Base-by-base conservation (phyloP, 2,329 filamentous ascomycete species). In the Knufia petricola region DNA sequence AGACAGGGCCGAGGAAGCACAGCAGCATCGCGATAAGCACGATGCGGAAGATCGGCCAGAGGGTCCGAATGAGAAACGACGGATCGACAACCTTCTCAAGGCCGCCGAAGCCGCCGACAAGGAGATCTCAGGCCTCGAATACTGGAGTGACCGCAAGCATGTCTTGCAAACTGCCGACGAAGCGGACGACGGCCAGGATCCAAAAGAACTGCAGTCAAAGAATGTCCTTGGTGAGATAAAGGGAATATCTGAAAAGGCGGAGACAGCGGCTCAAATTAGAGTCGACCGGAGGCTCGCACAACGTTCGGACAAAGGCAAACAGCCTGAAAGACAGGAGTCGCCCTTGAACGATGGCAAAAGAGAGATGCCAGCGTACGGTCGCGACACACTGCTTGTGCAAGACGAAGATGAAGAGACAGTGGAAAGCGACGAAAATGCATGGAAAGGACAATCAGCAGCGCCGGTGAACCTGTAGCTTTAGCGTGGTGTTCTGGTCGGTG, bases 121-220 rank as follows among this genome's bases (percentile, higher is more conserved):
- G 58, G 85, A 95, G 60, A 83, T 94, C 43, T 81, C 81, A 50
- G 82, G 77, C 51, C 70, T 95, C 4, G 87, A 94, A 44, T 94
- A 88, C 62, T 95, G 90, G 83, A 89, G 84, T 61, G 86, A 94
- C 61, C 67, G 72, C 46, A 68, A 73, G 41, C 54, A 59, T 48
- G 55, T 57, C 13, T 44, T 60, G 13, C 52, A 53, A 34, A 56
- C 52, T 13, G 49, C 46, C 23, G 57, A 59, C 41, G 50, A 51
- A 17, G 43, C 42, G 36, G 52, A 48, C 50, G 24, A 58, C 52
- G 24, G 42, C 53, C 9, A 51, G 50, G 36, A 58, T 55, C 32
- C 51, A 52, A 32, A 46, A 45, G 26, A 28, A 28, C 26, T 42
- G 48, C 7, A 36, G 41, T 20, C 45, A 40, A 13, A 50, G 44